Evolutionary conservation across 495 filamentous ascomycete genomes (phyloP).

Genomic region (Trichoderma parareesei): DNA sequence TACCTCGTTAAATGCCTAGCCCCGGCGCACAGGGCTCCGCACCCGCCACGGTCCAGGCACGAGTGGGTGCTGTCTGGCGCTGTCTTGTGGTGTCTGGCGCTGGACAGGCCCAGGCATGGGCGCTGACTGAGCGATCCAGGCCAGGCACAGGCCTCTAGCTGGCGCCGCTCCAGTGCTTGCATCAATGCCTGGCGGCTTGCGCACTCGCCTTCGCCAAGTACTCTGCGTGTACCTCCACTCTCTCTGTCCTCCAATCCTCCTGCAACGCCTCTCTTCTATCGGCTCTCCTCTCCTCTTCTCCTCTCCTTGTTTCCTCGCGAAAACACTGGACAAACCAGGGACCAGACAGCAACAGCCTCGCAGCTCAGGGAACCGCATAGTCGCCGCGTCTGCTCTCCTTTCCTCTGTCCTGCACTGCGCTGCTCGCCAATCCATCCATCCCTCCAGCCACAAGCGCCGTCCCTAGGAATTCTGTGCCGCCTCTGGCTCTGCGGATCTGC

Average conservation of each 20-base stretch:
- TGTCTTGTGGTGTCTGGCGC: too few species aligned
- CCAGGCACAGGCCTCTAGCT: not conserved
- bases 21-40: not conserved
- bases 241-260: not conserved
- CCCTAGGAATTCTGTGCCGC: not conserved
- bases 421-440: not conserved
- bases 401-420: not conserved
- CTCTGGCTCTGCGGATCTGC: not conserved
- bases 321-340: too few species aligned
- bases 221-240: not conserved
- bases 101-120: not conserved
- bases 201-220: not conserved
- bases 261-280: not conserved
- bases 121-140: not conserved
- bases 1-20: not conserved
- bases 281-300: not conserved
- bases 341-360: too few species aligned
- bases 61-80: too few species aligned
- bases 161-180: not conserved
- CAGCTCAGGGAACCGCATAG: too few species aligned
- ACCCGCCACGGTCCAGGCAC: not conserved
- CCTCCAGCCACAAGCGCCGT: not conserved
- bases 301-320: not conserved
- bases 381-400: not conserved
- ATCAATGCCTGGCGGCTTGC: conserved; percentile 6